Base-by-base conservation (phyloP, 148 eudicot species). In the Chenopodium formosanum region DNA sequence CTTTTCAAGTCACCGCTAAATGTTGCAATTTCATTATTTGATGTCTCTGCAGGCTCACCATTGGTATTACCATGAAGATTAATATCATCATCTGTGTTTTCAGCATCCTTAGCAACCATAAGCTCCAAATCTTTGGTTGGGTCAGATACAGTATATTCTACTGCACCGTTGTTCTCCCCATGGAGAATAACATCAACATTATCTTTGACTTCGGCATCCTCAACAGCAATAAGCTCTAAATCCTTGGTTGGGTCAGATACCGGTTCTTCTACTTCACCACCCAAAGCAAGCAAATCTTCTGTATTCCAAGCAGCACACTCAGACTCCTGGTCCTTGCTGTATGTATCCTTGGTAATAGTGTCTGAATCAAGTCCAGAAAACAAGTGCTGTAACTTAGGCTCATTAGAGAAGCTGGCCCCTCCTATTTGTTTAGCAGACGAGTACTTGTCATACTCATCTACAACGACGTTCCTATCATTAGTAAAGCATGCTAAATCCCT, bases 401-500 rank as follows among this genome's bases (percentile, higher is more conserved):
- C 44, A 40, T 5, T 40, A 5, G 44, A 40, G 7, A 40, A 40
- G 44, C 8, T 40, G 7, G 44, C 44, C 7, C 44, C 44, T 40
- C 5, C 44, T 37, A 0, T 40, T 40, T 40, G 8, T 40, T 40
- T 40, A 40, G 44, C 44, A 40, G 44, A 40, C 7, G 44, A 40
- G 44, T 40, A 40, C 44, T 5, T 40, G 44, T 40, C 44, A 6
- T 40, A 40, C 5, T 40, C 44, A 40, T 40, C 7, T 4, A 40
- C 37, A 63, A 31, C 14, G 65, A 22, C 5, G 3, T 29, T 64
- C 16, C 23, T 13, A 40, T 16, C 62, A 37, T 34, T 66, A 0
- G n/a, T 12, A 44, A 65, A 44, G 63, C 79, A 74, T 68, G 83
- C 27, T 68, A 68, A 1, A 75, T 60, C 76, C 17, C 25, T 22